phyloP scores from a whole-genome alignment of 148 eudicot species.

The Fagopyrum esculentum region DNA sequence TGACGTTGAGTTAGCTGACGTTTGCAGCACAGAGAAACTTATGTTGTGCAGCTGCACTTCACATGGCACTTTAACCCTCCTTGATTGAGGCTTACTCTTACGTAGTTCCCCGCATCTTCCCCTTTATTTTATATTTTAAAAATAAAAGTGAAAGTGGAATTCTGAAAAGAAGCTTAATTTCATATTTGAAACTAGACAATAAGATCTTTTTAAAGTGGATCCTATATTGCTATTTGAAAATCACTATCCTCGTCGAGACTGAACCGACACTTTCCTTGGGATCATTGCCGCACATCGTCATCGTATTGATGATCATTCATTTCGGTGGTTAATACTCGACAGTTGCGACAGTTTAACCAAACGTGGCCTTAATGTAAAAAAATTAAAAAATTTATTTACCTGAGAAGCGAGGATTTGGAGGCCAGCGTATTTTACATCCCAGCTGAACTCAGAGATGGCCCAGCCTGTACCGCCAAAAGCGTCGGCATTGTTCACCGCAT shows the following conservation, averaged over 20 bases:
- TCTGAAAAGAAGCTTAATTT: slow-evolving; percentile 2
- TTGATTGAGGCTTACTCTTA: slow-evolving; percentile 10
- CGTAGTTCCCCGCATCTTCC: not conserved
- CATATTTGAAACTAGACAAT: not conserved
- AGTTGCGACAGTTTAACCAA: no score
- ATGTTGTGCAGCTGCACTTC: not conserved
- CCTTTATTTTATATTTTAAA: not conserved
- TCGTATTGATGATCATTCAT: no score
- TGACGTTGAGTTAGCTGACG: not conserved
- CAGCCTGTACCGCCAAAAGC: slow-evolving; percentile 41
- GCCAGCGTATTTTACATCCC: slow-evolving; percentile 85
- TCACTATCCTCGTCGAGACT: no score
- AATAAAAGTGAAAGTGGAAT: not conserved
- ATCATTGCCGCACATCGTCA: not conserved
- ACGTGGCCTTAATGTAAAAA: no score
- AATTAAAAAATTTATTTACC: slow-evolving; percentile 26
- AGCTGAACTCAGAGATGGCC: slow-evolving; percentile 69
- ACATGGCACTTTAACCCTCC: not conserved
- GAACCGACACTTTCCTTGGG: not conserved
- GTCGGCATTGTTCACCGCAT: slow-evolving; percentile 27
- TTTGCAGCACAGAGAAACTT: not conserved
- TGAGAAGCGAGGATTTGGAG: slow-evolving; percentile 59
- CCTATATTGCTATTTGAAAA: no score
- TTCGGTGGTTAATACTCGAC: no score
- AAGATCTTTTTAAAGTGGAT: not conserved